Percentiles rank a stretch among this genome's conserved stretches.
Conservation (phyloP, 306 rosid species). For the Casuarina glauca region DNA sequence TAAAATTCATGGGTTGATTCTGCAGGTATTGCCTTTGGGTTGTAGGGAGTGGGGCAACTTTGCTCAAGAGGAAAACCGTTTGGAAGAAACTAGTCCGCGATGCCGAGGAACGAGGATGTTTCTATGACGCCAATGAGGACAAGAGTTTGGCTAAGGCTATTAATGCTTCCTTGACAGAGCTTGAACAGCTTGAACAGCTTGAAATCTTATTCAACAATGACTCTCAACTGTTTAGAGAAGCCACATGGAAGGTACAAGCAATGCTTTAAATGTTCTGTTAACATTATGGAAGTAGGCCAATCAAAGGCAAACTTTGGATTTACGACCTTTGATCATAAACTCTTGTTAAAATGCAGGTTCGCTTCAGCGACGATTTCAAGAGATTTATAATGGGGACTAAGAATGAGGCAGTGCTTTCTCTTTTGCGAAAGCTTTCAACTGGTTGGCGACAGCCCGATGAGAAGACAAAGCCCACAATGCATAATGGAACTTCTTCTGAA, state of each 20-base stretch:
- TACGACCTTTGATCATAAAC: too few relatives aligned
- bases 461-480: conserved; percentile 17
- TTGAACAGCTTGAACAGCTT: conserved; percentile 21
- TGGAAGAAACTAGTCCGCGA: too few relatives aligned
- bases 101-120: too few relatives aligned
- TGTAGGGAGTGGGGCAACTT: conserved; percentile 53
- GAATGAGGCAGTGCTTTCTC: conserved; percentile 30
- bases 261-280: neutral
- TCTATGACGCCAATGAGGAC: conserved; percentile 25
- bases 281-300: neutral
- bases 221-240: conserved; percentile 35
- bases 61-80: conserved; percentile 5
- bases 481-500: conserved; percentile 31
- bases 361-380: conserved; percentile 29
- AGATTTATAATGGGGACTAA: conserved; percentile 32
- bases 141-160: conserved; percentile 39
- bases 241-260: conserved; percentile 51
- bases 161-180: conserved; percentile 25
- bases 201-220: conserved; percentile 24
- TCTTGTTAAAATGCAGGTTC: conserved; percentile 25
- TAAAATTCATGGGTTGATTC: neutral
- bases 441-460: conserved; percentile 47
- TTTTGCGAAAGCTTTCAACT: conserved; percentile 49
- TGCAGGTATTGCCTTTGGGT: conserved; percentile 55
- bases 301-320: too few relatives aligned